Conservation (phyloP, 768 basidiomycete genomes). For the Gloeopeniophorella convolvens region DNA sequence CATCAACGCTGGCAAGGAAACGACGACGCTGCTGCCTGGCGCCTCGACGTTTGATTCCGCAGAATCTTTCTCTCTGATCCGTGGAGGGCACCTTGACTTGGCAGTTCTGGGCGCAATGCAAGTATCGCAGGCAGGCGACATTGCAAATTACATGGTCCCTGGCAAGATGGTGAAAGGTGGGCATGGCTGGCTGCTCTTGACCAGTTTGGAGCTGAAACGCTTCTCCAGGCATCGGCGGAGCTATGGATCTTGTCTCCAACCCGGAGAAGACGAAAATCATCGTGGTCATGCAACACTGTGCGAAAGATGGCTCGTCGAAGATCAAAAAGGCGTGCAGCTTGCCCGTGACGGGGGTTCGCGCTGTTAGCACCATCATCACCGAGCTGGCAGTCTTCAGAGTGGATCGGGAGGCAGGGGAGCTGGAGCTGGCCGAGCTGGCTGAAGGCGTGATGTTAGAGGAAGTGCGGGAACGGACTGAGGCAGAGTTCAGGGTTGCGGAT, state of each 20-base stretch:
- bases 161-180: conserved; percentile 86
- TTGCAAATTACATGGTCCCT: conserved; percentile 98
- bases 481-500: conserved; percentile 65
- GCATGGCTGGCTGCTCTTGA: no score
- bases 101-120: conserved; percentile 95
- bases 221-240: conserved; percentile 95
- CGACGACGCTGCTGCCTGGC: conserved; percentile 86
- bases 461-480: conserved; percentile 80
- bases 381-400: conserved; percentile 90
- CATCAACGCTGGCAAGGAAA: conserved; percentile 94
- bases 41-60: conserved; percentile 88
- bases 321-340: conserved; percentile 75
- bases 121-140: conserved; percentile 87
- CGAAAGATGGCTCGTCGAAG: conserved; percentile 87
- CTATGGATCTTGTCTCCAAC: conserved; percentile 95
- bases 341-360: conserved; percentile 84
- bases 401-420: conserved; percentile 62
- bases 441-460: conserved; percentile 80
- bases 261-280: conserved; percentile 93
- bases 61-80: conserved; percentile 97
- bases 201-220: no score
- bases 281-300: conserved; percentile 83
- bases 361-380: conserved; percentile 89
- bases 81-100: conserved; percentile 91
- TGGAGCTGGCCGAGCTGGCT: conserved; percentile 76